Conservation (phyloP, 148 eudicot genomes). For the Nyssa sinensis region DNA sequence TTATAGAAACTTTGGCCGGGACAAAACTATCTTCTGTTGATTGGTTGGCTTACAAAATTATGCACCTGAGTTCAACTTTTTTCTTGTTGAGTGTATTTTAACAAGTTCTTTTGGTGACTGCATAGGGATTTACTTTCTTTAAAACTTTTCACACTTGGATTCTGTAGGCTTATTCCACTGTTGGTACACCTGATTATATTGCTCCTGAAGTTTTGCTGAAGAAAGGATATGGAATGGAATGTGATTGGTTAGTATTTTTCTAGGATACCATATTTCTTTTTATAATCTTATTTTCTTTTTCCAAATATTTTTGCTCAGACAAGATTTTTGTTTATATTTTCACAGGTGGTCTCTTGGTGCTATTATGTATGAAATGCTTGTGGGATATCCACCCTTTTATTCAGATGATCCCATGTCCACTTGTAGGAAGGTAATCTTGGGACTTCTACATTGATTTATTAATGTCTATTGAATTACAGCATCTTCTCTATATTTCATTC, state of each 20-base stretch:
- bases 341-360: constrained; percentile 99
- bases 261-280: neutral
- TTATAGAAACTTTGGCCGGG: neutral
- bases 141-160: constrained; percentile 14
- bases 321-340: constrained; percentile 15
- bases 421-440: constrained; percentile 80
- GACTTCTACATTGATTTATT: too few species aligned
- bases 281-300: constrained; percentile 1
- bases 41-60: neutral
- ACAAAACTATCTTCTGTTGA: constrained; percentile 5
- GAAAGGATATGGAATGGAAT: constrained; percentile 99
- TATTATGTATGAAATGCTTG: constrained; percentile 99
- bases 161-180: constrained; percentile 94
- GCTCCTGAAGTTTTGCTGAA: constrained; percentile 98
- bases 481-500: neutral
- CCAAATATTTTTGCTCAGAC: neutral
- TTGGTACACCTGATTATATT: constrained; percentile 98
- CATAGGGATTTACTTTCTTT: neutral
- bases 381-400: constrained; percentile 96
- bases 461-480: too few species aligned
- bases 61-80: neutral
- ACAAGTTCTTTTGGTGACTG: constrained; percentile 6
- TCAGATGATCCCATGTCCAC: constrained; percentile 99
- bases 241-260: constrained; percentile 82
- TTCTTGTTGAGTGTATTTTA: neutral